phyloP scores from a whole-genome alignment of 768 basidiomycete species.

The Hirschioporus abietinus region DNA sequence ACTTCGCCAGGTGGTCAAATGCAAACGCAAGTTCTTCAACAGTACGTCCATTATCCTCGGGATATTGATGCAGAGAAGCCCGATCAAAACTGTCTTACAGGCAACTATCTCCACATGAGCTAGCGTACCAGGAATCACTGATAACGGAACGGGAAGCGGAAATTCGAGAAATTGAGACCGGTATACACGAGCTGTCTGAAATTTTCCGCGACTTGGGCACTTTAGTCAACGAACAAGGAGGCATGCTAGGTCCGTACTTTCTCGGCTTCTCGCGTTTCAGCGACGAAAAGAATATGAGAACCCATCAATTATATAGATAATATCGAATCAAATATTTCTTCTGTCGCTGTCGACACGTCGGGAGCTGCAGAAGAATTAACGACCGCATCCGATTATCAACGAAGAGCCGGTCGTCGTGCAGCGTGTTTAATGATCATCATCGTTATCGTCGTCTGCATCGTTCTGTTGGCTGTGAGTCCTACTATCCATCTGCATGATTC shows the following conservation, averaged over 20 bases:
- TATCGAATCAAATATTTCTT: conserved; percentile 89
- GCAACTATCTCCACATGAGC: conserved; percentile 83
- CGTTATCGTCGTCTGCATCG: conserved; percentile 79
- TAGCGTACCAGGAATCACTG: conserved; percentile 93
- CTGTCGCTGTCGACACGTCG: conserved; percentile 75
- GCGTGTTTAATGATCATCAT: conserved; percentile 88
- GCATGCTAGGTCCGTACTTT: conserved; percentile 74
- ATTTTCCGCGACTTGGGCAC: conserved; percentile 97
- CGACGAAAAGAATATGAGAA: background rate
- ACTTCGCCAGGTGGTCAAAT: conserved; percentile 9
- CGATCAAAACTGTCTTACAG: conserved; percentile 62
- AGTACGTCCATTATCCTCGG: conserved; percentile 2
- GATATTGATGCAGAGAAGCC: conserved; percentile 15
- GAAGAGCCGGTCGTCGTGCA: conserved; percentile 86
- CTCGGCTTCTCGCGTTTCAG: background rate
- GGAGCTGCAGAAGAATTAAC: conserved; percentile 83
- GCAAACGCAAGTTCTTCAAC: conserved; percentile 16
- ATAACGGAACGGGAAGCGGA: conserved; percentile 93
- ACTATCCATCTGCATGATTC: conserved; percentile 11
- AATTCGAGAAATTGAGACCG: conserved; percentile 93
- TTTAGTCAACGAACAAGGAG: conserved; percentile 89
- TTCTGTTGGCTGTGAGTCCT: conserved; percentile 82
- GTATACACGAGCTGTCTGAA: conserved; percentile 92
- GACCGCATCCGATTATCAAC: conserved; percentile 89
- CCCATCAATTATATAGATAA: conserved; percentile 54